Percentiles rank a stretch among this genome's conserved stretches.
Evolutionary conservation across 495 filamentous ascomycete species (phyloP).

Genomic region (Tuber umbilicatum): DNA sequence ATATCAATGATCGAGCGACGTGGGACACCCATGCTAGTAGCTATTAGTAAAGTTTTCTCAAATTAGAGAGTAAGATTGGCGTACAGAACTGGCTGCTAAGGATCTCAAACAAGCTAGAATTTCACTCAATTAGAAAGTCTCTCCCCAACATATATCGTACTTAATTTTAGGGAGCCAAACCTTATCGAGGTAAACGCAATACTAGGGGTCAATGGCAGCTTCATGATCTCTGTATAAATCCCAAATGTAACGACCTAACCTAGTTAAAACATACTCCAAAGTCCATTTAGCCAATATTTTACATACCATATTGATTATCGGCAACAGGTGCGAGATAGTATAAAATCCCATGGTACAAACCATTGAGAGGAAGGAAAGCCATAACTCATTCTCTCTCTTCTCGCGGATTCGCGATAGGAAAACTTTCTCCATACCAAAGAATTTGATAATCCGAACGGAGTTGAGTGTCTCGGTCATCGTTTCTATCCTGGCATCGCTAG

Average conservation of each 20-base stretch:
- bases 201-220: slow-evolving; percentile 35
- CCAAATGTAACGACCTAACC: slow-evolving; percentile 46
- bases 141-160: not conserved
- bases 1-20: slow-evolving; percentile 32
- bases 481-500: slow-evolving; percentile 30
- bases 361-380: slow-evolving; percentile 19
- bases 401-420: slow-evolving; percentile 35
- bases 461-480: slow-evolving; percentile 27
- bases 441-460: slow-evolving; percentile 40
- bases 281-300: slow-evolving; percentile 43
- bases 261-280: slow-evolving; percentile 48
- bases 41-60: not conserved
- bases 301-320: slow-evolving; percentile 13
- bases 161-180: not conserved
- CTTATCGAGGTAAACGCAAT: slow-evolving; percentile 40
- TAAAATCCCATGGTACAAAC: slow-evolving; percentile 23
- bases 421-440: slow-evolving; percentile 38
- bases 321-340: slow-evolving; percentile 10
- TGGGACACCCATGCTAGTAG: slow-evolving; percentile 25
- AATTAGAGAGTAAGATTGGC: not conserved
- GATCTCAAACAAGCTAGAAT: slow-evolving; percentile 35
- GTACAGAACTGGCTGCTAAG: slow-evolving; percentile 30
- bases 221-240: slow-evolving; percentile 38
- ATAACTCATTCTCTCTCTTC: slow-evolving; percentile 34
- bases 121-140: not conserved